Base-by-base conservation (phyloP, 1,284 basidiomycete species). In the Austroboletus rostrupii region DNA sequence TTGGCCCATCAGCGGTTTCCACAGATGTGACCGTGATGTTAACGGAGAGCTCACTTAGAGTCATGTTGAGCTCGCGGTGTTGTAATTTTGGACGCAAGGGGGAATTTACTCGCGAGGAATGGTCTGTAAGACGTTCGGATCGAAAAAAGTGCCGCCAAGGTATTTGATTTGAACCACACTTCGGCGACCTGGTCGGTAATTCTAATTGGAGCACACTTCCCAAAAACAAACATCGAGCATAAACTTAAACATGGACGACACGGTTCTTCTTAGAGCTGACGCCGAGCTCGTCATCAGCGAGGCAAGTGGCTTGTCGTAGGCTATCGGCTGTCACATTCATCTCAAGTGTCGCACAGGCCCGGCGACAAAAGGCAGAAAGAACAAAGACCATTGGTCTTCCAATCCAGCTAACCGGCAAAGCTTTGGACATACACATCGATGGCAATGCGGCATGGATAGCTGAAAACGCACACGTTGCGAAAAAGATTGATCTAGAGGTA, bases 381-480 rank as follows among this genome's bases (percentile, higher is more conserved):
- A 85, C 77, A 36, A 87, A 87, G 60, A 69, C 78, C 10, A 68
- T 90, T 14, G 93, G 93, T 2, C 73, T 79, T 28, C 92, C 94
- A 2, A 85, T 96, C 53, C 73, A 83, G 49, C 75, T 95, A 20
- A 65, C 74, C 12, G 87, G 86, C 41, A 91, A 88, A 60, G 82
- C 91, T 1, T 70, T 97, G 32, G 81, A 79, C 35, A 71, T 96
- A 5, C 69, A 81, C 26, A 68, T 97, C 35, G 71, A 76, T 31
- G 84, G 75, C 5, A 76, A 79, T 28, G 70, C 80, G 21, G 90
- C 81, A 0, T 97, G 89, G 87, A 82, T 92, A 42, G 92, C 89
- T 19, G 92, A 94, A 66, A 93, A 87, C 61, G 88, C 89, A 0
- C 81, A 84, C 53, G 77, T 87, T 12, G 78, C 83, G 11, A 78